phyloP scores from a whole-genome alignment of 1,284 basidiomycete species.

The Cerrena zonata region DNA sequence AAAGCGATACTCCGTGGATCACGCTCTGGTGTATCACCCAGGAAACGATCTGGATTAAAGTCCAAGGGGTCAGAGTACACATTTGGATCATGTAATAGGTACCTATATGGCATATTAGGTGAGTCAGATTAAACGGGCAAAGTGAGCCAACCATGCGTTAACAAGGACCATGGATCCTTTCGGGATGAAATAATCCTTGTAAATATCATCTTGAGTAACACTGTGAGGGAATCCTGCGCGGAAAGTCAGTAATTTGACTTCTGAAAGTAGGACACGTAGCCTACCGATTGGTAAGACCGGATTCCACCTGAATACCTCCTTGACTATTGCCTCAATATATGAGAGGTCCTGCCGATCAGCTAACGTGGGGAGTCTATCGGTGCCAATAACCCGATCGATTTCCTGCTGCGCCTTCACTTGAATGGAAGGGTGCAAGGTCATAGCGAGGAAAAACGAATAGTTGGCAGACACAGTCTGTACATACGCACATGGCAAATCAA shows the following conservation, averaged over 20 bases:
- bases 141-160: constrained; percentile 30
- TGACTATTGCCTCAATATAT: constrained; percentile 18
- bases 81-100: not conserved
- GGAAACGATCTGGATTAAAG: constrained; percentile 1
- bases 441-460: constrained; percentile 20
- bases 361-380: constrained; percentile 14
- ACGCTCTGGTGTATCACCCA: constrained; percentile 2
- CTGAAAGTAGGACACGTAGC: not conserved
- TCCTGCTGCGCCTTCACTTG: constrained; percentile 25
- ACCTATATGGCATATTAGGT: not conserved
- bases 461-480: constrained; percentile 17
- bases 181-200: constrained; percentile 20
- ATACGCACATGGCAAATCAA: not conserved
- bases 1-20: constrained; percentile 5
- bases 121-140: not conserved
- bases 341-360: constrained; percentile 14
- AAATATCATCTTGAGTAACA: constrained; percentile 26
- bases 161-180: constrained; percentile 29
- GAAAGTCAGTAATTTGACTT: not conserved
- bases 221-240: constrained; percentile 22
- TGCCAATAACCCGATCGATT: constrained; percentile 23
- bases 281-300: constrained; percentile 17
- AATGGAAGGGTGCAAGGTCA: constrained; percentile 20
- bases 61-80: not conserved
- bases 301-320: constrained; percentile 18